phyloP scores from a whole-genome alignment of 2,329 filamentous ascomycete species.

The Elsinoe necatrix region DNA sequence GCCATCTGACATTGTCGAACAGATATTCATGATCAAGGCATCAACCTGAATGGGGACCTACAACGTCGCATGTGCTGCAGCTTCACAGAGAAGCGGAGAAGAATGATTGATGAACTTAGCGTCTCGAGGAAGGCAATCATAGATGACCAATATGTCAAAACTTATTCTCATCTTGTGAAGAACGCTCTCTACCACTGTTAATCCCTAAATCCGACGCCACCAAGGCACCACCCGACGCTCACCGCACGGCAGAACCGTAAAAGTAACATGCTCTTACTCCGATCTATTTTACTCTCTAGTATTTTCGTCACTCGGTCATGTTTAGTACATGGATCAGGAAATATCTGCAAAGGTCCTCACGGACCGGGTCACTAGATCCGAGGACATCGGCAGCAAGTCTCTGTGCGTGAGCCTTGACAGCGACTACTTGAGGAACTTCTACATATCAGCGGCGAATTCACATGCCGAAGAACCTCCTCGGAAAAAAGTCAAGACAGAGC shows the following conservation, averaged over 20 bases:
- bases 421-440: not conserved
- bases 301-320: not conserved
- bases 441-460: not conserved
- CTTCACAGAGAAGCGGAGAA: no score
- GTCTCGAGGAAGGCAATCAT: not conserved
- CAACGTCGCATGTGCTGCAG: no score
- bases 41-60: no score
- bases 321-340: not conserved
- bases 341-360: not conserved
- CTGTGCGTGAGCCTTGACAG: not conserved
- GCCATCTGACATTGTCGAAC: slow-evolving; percentile 13
- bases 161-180: no score
- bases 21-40: slow-evolving; percentile 64
- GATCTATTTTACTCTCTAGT: not conserved
- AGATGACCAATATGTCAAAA: no score
- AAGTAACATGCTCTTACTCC: not conserved
- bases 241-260: not conserved
- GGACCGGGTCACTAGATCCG: not conserved
- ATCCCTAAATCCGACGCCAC: not conserved
- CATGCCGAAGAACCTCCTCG: not conserved
- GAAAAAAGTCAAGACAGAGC: not conserved
- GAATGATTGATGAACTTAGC: not conserved
- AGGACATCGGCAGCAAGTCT: not conserved
- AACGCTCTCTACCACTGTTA: not conserved
- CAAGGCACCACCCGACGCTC: not conserved